A percentile compares a stretch with the other conserved stretches of the same genome.
These are phyloP conservation scores for Pyrus pyrifolia DNA, from an alignment of 306 rosid genomes.

Conservation along the genomic window DNA sequence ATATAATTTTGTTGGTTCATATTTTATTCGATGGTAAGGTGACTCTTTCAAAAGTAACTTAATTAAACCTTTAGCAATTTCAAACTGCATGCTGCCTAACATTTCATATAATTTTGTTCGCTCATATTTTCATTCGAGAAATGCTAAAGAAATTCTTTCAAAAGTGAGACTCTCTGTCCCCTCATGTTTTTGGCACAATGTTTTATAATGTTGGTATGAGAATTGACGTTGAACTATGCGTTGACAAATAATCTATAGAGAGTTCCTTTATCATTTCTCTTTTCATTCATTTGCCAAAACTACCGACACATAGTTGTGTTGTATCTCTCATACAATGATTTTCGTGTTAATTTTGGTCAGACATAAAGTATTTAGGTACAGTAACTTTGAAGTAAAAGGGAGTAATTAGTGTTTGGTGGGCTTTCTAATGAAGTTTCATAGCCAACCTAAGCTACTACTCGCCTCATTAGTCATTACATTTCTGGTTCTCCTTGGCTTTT, in stretches of 20 bases:
- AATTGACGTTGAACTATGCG: no score
- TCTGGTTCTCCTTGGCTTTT: constrained; percentile 55
- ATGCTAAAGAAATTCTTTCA: no score
- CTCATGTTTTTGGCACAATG: no score
- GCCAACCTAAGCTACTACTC: constrained; percentile 26
- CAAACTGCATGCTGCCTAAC: constrained; percentile 9
- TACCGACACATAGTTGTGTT: constrained; percentile 8
- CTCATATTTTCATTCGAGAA: neutral
- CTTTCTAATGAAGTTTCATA: constrained; percentile 47
- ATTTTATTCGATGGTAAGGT: no score
- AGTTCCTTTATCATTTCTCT: no score
- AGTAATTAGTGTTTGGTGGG: constrained; percentile 57
- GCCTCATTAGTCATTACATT: constrained; percentile 35
- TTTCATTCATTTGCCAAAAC: neutral
- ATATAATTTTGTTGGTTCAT: neutral
- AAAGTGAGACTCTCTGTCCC: no score
- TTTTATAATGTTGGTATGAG: no score
- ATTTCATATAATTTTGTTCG: neutral
- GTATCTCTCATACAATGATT: constrained; percentile 16
- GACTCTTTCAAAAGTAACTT: neutral
- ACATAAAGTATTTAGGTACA: constrained; percentile 49
- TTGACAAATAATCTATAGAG: no score
- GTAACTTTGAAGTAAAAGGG: constrained; percentile 62
- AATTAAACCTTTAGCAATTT: constrained; percentile 1
- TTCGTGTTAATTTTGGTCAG: constrained; percentile 21